Evolutionary conservation across 225 moss, liverwort and hornwort species (phyloP), one percentile per base, ranked within the genome.

Genomic region (Lunularia cruciata): DNA sequence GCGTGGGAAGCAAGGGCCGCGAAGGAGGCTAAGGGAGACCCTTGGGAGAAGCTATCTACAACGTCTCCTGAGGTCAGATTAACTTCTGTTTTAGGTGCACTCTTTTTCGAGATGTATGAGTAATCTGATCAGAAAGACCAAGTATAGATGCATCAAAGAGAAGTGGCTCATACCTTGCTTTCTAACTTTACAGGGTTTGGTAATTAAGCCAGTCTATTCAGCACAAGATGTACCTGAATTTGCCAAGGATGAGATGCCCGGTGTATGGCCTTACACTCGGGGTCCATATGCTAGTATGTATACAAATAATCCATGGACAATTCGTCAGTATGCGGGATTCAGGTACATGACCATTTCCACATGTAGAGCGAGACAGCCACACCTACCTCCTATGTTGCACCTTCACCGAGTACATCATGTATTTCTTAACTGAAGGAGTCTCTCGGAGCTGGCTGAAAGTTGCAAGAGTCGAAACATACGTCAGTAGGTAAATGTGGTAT

Each of bases 231-330:
- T 80, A 25, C 72, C 80, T 31, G 80, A 75, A 36, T 27, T 31
- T 10, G 40, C 72, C 0, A 68, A 78, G 47, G 72, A 70, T 16
- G 75, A 80, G 66, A 76, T 80, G 71, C 80, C 75, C 39, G 80
- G 80, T 49, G 75, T 80, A 13, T 80, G 75, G 80, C 75, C 80
- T 3, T 80, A 65, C 54, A 75, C 75, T 38, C 57, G 75, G 15
- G 80, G 80, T 48, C 75, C 80, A 51, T 80, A 80, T 68, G 80
- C 80, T 19, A 80, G 75, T 67, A 80, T 80, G 80, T 80, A 76
- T 33, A 80, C 80, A n/a, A 54, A 67, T 38, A 66, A 72, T 72
- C 75, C 80, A 34, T 80, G 75, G 75, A 80, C 75, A 15, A 76
- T 80, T 65, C 64, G 80, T 35, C 80, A 80, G 27, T 76, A 80